Evolutionary conservation across 257 asterid genomes (phyloP).

Genomic region (Paraleonurus japonicus): DNA sequence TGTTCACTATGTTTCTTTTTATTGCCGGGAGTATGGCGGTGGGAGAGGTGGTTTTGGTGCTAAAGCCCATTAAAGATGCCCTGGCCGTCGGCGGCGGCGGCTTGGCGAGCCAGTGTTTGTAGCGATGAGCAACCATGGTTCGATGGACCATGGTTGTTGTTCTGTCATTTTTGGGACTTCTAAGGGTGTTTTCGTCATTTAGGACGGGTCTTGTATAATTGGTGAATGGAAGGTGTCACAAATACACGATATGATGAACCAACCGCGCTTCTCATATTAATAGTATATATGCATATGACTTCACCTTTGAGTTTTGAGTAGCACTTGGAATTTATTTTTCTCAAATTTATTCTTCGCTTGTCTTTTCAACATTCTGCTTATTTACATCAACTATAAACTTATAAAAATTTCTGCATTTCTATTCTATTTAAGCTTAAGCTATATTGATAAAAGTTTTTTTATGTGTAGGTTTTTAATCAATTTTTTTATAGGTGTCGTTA

Average conservation of each 20-base stretch:
- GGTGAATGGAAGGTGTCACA: too few species aligned
- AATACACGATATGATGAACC: too few species aligned
- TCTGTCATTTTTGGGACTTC: not conserved
- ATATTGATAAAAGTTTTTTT: too few species aligned
- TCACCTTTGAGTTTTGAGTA: not conserved
- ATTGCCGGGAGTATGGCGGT: constrained; percentile 48
- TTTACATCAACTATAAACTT: too few species aligned
- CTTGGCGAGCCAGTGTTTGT: not conserved
- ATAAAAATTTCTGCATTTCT: too few species aligned
- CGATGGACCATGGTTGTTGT: constrained; percentile 11
- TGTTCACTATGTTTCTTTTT: constrained; percentile 46
- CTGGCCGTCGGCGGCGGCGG: constrained; percentile 47
- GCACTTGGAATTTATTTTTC: not conserved
- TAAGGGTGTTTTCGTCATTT: constrained; percentile 21
- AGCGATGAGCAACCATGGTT: constrained; percentile 18
- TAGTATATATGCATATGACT: not conserved
- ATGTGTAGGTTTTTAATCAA: too few species aligned
- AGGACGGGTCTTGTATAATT: not conserved
- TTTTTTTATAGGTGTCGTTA: too few species aligned
- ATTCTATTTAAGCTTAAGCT: too few species aligned
- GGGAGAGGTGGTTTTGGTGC: constrained; percentile 58
- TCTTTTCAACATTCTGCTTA: too few species aligned
- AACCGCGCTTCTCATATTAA: too few species aligned
- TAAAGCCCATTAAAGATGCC: constrained; percentile 64
- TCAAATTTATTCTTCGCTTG: too few species aligned